Base-by-base conservation (phyloP, 176 grass and related monocot genomes). In the Aegilops tauschii region DNA sequence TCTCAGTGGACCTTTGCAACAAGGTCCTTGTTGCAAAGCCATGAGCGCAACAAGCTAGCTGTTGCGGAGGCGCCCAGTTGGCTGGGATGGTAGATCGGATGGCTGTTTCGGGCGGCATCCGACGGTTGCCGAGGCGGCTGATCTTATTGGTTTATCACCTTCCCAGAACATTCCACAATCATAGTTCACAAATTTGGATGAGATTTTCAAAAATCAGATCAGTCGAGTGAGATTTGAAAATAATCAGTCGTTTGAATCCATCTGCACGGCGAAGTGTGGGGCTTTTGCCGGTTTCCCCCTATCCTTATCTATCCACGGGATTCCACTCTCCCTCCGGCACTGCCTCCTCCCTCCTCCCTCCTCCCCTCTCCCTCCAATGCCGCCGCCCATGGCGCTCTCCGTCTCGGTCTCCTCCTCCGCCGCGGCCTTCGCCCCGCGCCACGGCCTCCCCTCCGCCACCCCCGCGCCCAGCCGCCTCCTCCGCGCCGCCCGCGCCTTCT, bases 361-460 rank as follows among this genome's bases (percentile, higher is more conserved):
- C 9, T 9, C 30, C 69, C 12, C 79, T 40, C 44, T 25, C 10
- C 10, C 11, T 47, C 75, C 89, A 68, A 84, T 91, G 85, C 89
- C 85, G 81, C 89, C 85, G 36, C 81, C 85, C 76, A 87, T 91
- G 89, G 85, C 85, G 35, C 81, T 91, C 58, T 58, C 89, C 32
- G 36, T 87, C 58, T 37, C 85, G 36, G 23, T 81, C 61, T 32
- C 82, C 65, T 7, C 79, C 47, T 9, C 80, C 76, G 5, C 87
- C 0, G 5, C 68, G 61, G 61, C 76, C 6, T 76, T 83, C 47
- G 34, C 58, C 23, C 17, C 62, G 23, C 58, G 36, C 82, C 69
- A 6, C 62, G 2, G 14, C 67, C 20, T 35, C 39, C 18, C 40
- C 40, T 42, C 40, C 40, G 40, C 9, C 40, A 2, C 9, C 40